Percentiles rank a stretch among this genome's conserved stretches.
Evolutionary conservation across 2,329 filamentous ascomycete genomes (phyloP).

Genomic region (Proliferodiscus dingleyae): DNA sequence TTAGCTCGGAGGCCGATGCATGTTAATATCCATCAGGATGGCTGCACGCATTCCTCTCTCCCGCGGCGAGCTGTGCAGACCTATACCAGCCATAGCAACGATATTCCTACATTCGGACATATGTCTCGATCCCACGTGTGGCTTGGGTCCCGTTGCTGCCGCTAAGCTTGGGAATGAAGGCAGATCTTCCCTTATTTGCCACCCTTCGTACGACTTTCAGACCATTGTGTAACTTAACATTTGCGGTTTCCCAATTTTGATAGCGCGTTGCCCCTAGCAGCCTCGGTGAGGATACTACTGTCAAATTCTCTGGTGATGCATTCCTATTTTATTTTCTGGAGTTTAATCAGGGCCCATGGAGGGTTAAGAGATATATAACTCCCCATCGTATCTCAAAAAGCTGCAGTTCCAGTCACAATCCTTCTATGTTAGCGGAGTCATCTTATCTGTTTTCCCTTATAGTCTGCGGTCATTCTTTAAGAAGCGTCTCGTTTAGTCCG

Average conservation of each 20-base stretch:
- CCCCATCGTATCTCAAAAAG: too few species aligned
- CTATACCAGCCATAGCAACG: conserved; percentile 12
- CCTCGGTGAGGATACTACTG: conserved; percentile 4
- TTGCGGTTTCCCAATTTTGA: conserved; percentile 23
- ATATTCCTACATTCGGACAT: conserved; percentile 17
- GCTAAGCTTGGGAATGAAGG: conserved; percentile 24
- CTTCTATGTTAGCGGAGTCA: conserved; percentile 1
- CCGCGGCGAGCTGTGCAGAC: conserved; percentile 2
- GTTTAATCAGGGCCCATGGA: background rate
- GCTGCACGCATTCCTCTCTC: conserved; percentile 24
- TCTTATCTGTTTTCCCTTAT: background rate
- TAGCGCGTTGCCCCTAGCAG: conserved; percentile 27
- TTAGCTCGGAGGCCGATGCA: background rate
- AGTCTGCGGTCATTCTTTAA: conserved; percentile 1
- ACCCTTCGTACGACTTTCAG: conserved; percentile 12
- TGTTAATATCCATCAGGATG: too few species aligned
- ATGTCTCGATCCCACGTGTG: conserved; percentile 16
- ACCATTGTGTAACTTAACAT: conserved; percentile 26
- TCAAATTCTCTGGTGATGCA: conserved; percentile 2
- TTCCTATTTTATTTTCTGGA: conserved; percentile 6
- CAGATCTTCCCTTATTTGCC: conserved; percentile 6
- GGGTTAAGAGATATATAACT: too few species aligned
- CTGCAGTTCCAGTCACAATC: background rate
- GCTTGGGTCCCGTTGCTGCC: conserved; percentile 16
- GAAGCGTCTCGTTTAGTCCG: conserved; percentile 3